phyloP scores from a whole-genome alignment of 148 eudicot genomes.

The Camellia sinensis region DNA sequence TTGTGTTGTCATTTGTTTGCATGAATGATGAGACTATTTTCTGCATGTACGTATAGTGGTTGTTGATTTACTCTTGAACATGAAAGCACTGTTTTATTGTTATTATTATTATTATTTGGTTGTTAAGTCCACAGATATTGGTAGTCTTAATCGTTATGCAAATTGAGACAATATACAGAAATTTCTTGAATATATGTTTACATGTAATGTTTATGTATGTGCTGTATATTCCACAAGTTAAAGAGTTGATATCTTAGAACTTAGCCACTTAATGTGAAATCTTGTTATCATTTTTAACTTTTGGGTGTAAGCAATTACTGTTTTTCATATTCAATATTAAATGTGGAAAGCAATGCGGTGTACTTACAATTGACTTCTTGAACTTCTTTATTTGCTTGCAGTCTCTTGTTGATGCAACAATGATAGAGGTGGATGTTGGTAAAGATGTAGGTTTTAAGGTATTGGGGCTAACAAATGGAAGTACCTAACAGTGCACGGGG shows the following conservation, averaged over 20 bases:
- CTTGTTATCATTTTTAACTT: not conserved
- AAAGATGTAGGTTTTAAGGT: slow-evolving; percentile 22
- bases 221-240: not conserved
- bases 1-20: not conserved
- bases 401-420: slow-evolving; percentile 58
- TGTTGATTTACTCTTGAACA: not conserved
- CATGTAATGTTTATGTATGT: not conserved
- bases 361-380: slow-evolving; percentile 4
- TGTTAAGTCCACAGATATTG: not conserved
- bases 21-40: not conserved
- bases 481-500: slow-evolving; percentile 8
- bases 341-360: not conserved
- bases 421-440: slow-evolving; percentile 45
- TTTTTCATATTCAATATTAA: not conserved
- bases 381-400: slow-evolving; percentile 30
- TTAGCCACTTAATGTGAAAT: not conserved
- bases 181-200: not conserved
- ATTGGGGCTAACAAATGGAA: slow-evolving; percentile 27
- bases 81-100: not conserved
- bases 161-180: not conserved
- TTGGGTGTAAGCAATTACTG: not conserved
- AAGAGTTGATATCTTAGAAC: not conserved
- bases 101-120: not conserved
- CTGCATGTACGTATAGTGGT: not conserved
- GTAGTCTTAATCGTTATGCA: not conserved